These are phyloP conservation scores for Boletus mariae DNA, from an alignment of 1,284 basidiomycete species.

Conservation along the genomic window DNA sequence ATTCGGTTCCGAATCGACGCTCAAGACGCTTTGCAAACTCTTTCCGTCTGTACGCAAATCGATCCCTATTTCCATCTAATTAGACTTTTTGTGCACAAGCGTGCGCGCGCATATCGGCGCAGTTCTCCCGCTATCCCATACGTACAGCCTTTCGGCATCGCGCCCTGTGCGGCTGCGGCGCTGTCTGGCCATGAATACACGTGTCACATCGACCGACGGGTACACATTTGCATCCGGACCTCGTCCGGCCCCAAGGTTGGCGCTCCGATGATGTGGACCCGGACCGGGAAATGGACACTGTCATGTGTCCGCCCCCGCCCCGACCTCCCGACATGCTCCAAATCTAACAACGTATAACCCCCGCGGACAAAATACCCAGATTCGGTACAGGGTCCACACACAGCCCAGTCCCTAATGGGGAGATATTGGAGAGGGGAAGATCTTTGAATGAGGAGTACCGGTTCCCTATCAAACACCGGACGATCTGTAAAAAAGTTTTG, in stretches of 20 bases:
- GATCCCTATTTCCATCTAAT: not conserved
- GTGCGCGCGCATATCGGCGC: not conserved
- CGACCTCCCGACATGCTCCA: not conserved
- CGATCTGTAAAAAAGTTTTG: not conserved
- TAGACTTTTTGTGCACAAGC: not conserved
- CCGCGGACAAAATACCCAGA: no score
- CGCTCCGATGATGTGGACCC: not conserved
- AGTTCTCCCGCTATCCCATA: not conserved
- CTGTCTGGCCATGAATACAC: slow-evolving; percentile 8
- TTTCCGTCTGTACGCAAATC: not conserved
- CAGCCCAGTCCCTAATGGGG: not conserved
- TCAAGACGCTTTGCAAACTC: no score
- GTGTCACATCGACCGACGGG: slow-evolving; percentile 21
- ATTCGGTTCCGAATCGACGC: not conserved
- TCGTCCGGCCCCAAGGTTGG: not conserved
- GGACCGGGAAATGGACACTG: slow-evolving; percentile 15
- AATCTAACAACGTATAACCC: not conserved
- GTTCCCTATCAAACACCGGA: slow-evolving; percentile 8
- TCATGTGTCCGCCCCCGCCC: slow-evolving; percentile 8
- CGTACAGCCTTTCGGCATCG: not conserved
- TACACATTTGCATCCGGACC: not conserved
- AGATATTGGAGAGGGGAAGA: not conserved
- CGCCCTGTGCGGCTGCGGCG: not conserved
- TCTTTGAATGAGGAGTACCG: slow-evolving; percentile 6
- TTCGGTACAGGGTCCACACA: not conserved